Evolutionary conservation across 164 flowering plant species (phyloP).

Genomic region (Macadamia integrifolia): DNA sequence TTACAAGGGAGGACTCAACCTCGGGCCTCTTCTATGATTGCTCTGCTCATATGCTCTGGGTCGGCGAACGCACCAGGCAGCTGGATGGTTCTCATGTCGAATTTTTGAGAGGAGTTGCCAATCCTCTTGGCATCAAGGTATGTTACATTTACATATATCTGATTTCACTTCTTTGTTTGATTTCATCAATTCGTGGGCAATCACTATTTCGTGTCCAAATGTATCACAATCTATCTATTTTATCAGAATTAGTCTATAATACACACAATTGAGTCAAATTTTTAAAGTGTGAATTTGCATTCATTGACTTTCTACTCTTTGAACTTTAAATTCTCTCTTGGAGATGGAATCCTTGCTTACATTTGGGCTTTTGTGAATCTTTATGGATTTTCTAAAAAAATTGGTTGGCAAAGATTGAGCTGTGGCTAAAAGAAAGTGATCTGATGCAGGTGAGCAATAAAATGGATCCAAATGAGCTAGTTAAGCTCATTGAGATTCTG

Average conservation of each 20-base stretch:
- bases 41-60: conserved; percentile 2
- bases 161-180: background rate
- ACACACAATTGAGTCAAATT: background rate
- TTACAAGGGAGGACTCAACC: background rate
- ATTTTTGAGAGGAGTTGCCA: background rate
- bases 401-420: too few relatives aligned
- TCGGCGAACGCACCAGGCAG: background rate
- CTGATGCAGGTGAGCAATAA: conserved; percentile 40
- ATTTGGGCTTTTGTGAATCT: too few relatives aligned
- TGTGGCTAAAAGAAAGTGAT: background rate
- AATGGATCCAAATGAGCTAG: conserved; percentile 51
- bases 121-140: conserved; percentile 3
- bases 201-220: too few relatives aligned
- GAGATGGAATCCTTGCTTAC: background rate
- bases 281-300: background rate
- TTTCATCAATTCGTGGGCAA: background rate
- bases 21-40: background rate
- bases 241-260: background rate
- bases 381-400: too few relatives aligned
- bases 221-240: background rate
- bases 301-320: background rate
- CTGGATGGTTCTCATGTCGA: conserved; percentile 1
- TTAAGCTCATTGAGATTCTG: conserved; percentile 36
- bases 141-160: background rate
- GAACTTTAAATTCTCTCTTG: background rate